Base-by-base conservation (phyloP, 2,329 filamentous ascomycete genomes). In the Didymella lethalis region DNA sequence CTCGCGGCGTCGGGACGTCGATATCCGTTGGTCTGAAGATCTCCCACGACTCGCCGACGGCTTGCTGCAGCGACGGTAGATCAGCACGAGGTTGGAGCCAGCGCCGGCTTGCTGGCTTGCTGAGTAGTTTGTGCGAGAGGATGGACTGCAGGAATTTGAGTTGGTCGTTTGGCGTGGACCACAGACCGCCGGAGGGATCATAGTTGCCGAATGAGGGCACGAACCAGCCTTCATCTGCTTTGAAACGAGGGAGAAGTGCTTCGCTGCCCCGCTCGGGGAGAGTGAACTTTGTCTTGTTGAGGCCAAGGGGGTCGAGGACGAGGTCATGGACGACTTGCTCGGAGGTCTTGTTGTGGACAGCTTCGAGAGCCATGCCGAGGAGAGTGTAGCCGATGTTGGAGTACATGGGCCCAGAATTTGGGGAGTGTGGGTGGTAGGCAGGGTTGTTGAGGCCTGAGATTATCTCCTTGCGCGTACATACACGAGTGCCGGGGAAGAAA, bases 41-140 rank as follows among this genome's bases (percentile, higher is more conserved):
- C 28, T 72, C 71, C 71, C 70, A 73, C 4, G 70, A 67, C 10
- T 66, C 64, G 4, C 70, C 70, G 16, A 72, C 65, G 7, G 63
- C 55, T 49, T 72, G 71, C 3, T 68, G 55, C 0, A 66, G 36
- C 1, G 67, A 70, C 11, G 63, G 62, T 16, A 67, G 25, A 2
- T 68, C 51, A 4, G 64, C 57, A 4, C 54, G 62, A 0, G 71
- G 71, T 16, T 73, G 63, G 25, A 73, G 49, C 71, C 69, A 73
- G 4, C 48, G 53, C 1, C 69, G 63, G 4, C 67, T 65, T 18
- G 58, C 45, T 4, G 54, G 51, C 25, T 63, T 57, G 7, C 54
- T 49, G 18, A 72, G 65, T 0, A 71, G 48, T 16, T 64, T 45
- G 28, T 65, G 28, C 2, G 64, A 54, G 4, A 64, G 60, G 2